phyloP scores from a whole-genome alignment of 768 basidiomycete genomes.

The Rhodotorula paludigena region DNA sequence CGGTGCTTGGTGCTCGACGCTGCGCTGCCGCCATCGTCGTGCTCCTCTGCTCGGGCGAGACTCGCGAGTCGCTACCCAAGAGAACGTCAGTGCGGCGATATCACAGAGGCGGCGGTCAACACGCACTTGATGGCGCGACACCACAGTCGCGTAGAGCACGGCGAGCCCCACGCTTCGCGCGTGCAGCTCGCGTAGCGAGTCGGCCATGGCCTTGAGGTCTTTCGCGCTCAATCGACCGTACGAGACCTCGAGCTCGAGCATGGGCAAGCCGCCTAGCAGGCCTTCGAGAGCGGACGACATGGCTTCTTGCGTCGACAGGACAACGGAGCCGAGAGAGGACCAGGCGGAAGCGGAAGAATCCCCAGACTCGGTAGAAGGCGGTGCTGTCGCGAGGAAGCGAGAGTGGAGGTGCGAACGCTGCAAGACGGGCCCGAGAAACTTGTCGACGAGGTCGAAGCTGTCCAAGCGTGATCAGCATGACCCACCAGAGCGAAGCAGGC shows the following conservation, averaged over 20 bases:
- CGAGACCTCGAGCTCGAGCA: slow-evolving; percentile 33
- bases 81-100: background rate
- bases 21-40: background rate
- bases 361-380: background rate
- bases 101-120: no score
- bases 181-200: slow-evolving; percentile 22
- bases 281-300: slow-evolving; percentile 23
- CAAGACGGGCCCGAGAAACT: slow-evolving; percentile 42
- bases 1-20: background rate
- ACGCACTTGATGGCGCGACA: slow-evolving; percentile 8
- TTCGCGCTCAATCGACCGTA: slow-evolving; percentile 18
- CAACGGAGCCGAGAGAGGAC: background rate
- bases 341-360: background rate
- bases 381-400: slow-evolving; percentile 10
- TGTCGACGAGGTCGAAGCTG: slow-evolving; percentile 41
- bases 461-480: background rate
- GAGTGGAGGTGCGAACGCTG: slow-evolving; percentile 33
- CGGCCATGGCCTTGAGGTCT: slow-evolving; percentile 18
- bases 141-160: slow-evolving; percentile 9
- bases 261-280: slow-evolving; percentile 1
- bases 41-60: background rate
- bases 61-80: background rate
- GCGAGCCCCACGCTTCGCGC: slow-evolving; percentile 18
- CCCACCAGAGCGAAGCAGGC: background rate
- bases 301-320: slow-evolving; percentile 4